Base-by-base conservation (phyloP, 2,329 filamentous ascomycete species). In the Epichloe aotearoae region DNA sequence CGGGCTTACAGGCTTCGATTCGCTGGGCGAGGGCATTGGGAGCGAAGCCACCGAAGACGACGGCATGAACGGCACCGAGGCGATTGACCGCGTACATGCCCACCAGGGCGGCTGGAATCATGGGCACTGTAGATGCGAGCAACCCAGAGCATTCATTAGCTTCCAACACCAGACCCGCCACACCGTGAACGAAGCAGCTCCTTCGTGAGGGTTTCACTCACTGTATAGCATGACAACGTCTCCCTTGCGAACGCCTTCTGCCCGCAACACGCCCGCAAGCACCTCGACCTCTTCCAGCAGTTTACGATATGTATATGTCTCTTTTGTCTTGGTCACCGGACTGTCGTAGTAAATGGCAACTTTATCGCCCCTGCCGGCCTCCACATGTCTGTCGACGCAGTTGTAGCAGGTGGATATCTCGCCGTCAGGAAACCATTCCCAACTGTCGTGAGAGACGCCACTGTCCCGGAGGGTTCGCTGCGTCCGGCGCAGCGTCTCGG, bases 41-140 rank as follows among this genome's bases (percentile, higher is more conserved):
- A 0, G 88, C 88, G 64, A 97, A 97, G 0, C 91, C 90, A 41
- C 91, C 91, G 66, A 96, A 96, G 3, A 97, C 91, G 4, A 95
- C 88, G 3, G 87, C 83, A 63, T 97, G 91, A 49, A 96, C 81
- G 15, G 89, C 91, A 11, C 90, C 91, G 1, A 96, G 73, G 10
- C 89, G 80, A 54, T 82, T 82, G 53, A 86, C 79, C 23, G 91
- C 89, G 4, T 96, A 79, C 56, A 93, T 88, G 10, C 86, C 90
- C 54, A 94, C 81, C n/a, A 95, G 65, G 2, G 89, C 86, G 0
- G 88, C 83, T 1, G 91, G 90, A 42, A 96, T 88, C 90, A 96
- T 96, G 50, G 90, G 90, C 90, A 96, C 84, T 88, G 55, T 23
- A 23, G 17, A 19, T 19, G 10, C 10, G 7, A 17, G 12, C 8